Evolutionary conservation across 306 rosid genomes (phyloP).

Genomic region (Prunus persica): Prunus_persica_NCBIv2 NC_034012.1:2121001-2121500

Average conservation of each 20-base stretch:
- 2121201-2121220: constrained; percentile 78
- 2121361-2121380: too few species aligned
- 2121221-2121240: constrained; percentile 65
- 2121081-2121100: constrained; percentile 78
- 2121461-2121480: constrained; percentile 55
- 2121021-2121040: background rate
- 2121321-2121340: too few species aligned
- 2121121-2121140: constrained; percentile 97
- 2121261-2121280: constrained; percentile 75
- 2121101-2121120: constrained; percentile 76
- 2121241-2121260: constrained; percentile 63
- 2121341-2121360: too few species aligned
- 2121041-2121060: constrained; percentile 58
- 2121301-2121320: background rate
- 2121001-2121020: background rate
- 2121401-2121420: background rate
- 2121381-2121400: background rate
- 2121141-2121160: constrained; percentile 86
- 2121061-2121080: constrained; percentile 57
- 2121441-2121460: constrained; percentile 46
- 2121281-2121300: constrained; percentile 68
- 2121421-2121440: constrained; percentile 3
- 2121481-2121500: constrained; percentile 47
- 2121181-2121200: constrained; percentile 71
- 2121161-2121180: constrained; percentile 72